Base-by-base conservation (phyloP, 2,329 filamentous ascomycete genomes). In the Verticillium tricorpus region DNA sequence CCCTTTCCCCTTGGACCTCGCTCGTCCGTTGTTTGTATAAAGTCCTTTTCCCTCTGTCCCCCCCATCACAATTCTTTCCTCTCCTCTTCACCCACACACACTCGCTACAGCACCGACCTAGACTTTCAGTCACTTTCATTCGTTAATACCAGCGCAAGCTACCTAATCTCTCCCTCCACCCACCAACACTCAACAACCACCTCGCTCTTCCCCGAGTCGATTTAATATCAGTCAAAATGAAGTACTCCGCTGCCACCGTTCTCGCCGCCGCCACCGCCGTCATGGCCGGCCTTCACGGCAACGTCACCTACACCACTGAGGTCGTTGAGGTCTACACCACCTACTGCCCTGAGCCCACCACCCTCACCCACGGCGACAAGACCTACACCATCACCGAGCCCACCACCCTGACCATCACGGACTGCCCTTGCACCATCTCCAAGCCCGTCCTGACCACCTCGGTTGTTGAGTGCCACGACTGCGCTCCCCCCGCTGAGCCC, bases 311-410 rank as follows among this genome's bases (percentile, higher is more conserved):
- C 76, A 82, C 81, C 77, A 91, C 88, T 68, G 85, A 89, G 81
- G 79, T 86, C 67, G 84, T 91, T 67, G 87, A 85, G 62, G 76
- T 79, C 62, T 85, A 85, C 80, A 87, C 84, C 77, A 92, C 89
- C 73, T 91, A 82, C 85, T 92, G 90, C 86, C 88, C 89, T 25
- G 80, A 72, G 68, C 75, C 89, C 67, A 91, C 89, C 69, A 76
- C 80, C 69, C 77, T 91, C 76, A 84, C 83, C 71, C 81, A 89
- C 78, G 84, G 82, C 73, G 80, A 77, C 77, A 80, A 83, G 74
- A 90, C 88, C 77, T 90, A 89, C 83, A 89, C 84, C 69, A 80
- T 92, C 77, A 87, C 87, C 67, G 79, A 83, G 84, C 77, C 88
- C 73, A 88, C 86, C 74, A 88, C 86, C 74, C 76, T 90, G 76